phyloP scores from a whole-genome alignment of 768 basidiomycete genomes.

The Lactarius sp. region DNA sequence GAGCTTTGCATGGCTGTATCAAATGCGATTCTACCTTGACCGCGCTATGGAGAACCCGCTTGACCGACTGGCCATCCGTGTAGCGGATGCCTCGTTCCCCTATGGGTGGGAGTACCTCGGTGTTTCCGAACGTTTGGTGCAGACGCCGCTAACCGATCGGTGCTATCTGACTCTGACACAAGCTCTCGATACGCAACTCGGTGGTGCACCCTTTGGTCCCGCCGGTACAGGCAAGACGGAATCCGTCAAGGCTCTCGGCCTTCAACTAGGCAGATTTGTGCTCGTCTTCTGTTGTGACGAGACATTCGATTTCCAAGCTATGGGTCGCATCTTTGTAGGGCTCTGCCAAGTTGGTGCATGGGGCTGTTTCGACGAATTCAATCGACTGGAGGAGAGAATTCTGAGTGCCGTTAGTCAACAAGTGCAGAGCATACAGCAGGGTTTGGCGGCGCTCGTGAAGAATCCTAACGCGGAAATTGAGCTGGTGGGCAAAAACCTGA shows the following conservation, averaged over 20 bases:
- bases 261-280: conserved; percentile 97
- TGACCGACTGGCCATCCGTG: conserved; percentile 72
- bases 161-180: conserved; percentile 97
- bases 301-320: conserved; percentile 99
- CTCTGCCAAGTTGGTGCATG: conserved; percentile 99
- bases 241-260: conserved; percentile 97
- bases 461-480: conserved; percentile 91
- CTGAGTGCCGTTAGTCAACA: conserved; percentile 98
- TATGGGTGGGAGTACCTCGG: conserved; percentile 99
- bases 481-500: conserved; percentile 89
- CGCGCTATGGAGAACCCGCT: conserved; percentile 64
- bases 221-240: conserved; percentile 97
- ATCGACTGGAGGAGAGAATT: conserved; percentile 96
- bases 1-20: conserved; percentile 90
- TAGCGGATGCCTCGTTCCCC: conserved; percentile 89
- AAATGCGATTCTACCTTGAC: conserved; percentile 98
- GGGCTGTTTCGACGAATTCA: conserved; percentile 99
- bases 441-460: conserved; percentile 74
- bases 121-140: conserved; percentile 93
- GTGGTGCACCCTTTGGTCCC: conserved; percentile 96
- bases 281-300: conserved; percentile 99
- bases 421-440: conserved; percentile 97
- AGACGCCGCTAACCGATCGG: conserved; percentile 95
- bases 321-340: conserved; percentile 99
- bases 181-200: conserved; percentile 89